Evolutionary conservation across 768 basidiomycete genomes (phyloP), one percentile per base, ranked within the genome.

Genomic region (Gyrodon lividus): DNA sequence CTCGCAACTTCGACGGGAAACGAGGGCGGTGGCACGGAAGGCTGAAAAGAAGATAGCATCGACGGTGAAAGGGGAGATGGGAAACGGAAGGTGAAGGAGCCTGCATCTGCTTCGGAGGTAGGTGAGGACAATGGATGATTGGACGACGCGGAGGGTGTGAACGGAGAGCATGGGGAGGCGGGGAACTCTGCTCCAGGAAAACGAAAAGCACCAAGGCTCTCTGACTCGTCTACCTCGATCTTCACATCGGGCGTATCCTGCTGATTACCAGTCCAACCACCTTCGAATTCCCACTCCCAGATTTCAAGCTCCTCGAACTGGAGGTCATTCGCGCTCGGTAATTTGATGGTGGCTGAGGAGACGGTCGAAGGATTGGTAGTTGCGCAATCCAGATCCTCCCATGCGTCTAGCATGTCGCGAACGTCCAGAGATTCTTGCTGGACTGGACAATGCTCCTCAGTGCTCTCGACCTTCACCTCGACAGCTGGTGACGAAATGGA

Each of bases 341-440:
- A 35, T 43, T 69, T 67, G 51, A 66, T 55, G 5, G 58, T 69
- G 62, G 48, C 65, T 60, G 62, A 60, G 16, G 61, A 59, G 9
- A 64, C 56, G 5, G 57, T 68, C 26, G 58, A 64, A 23, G 58
- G 48, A 30, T 57, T 50, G 16, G 41, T 59, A 10, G 56, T 62
- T 12, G 60, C 55, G 19, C 68, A 60, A 59, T 85, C 83, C 52
- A 82, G 74, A 56, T 79, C 77, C 46, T 88, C 87, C 86, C 86
- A 89, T 16, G 80, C 80, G 50, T 86, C 84, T 39, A 87, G 65
- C 69, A 86, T 77, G 12, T 79, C 79, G 57, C 82, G 78, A 4
- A 86, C 77, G 57, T 88, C 84, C 17, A 70, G 71, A 2, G 78
- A 76, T 55, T 87, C 84, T 55, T 80, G 77, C 65, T 87, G 85